Percentiles rank a stretch among this genome's conserved stretches.
phyloP scores from a whole-genome alignment of 495 filamentous ascomycete genomes.

The Xylaria acuta region DNA sequence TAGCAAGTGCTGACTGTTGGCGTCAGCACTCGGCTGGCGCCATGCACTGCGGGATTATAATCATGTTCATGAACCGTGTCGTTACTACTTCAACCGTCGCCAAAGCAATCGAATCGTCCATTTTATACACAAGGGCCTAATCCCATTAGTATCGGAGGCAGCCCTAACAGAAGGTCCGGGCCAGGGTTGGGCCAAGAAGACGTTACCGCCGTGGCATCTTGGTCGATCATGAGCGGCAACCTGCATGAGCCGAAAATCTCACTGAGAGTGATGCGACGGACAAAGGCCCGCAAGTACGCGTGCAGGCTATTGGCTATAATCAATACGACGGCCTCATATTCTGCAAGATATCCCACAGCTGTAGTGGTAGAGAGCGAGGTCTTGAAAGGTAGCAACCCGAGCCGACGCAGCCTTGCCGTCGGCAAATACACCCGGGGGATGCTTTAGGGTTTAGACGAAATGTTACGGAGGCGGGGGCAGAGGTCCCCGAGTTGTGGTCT shows the following conservation, averaged over 20 bases:
- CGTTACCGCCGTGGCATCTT: not conserved
- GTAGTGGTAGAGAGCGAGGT: not conserved
- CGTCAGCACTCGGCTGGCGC: no score
- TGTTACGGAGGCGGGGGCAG: not conserved
- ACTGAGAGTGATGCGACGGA: not conserved
- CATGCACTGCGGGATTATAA: not conserved
- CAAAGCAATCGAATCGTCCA: not conserved
- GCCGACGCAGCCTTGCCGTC: not conserved
- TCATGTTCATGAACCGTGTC: not conserved
- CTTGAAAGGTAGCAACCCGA: not conserved
- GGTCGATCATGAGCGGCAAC: not conserved
- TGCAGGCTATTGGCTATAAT: not conserved
- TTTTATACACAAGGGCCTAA: no score
- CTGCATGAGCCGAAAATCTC: conserved; percentile 6
- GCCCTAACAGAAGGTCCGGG: conserved; percentile 12
- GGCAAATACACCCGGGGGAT: not conserved
- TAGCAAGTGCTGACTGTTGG: not conserved
- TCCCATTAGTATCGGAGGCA: not conserved
- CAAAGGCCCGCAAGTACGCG: not conserved
- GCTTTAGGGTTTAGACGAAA: not conserved
- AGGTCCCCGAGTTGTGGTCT: not conserved
- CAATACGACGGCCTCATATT: not conserved
- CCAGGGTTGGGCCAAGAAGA: not conserved
- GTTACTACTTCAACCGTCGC: not conserved
- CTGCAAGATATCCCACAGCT: not conserved